Conservation (phyloP, 495 filamentous ascomycete species). For the Neurospora sp. region DNA sequence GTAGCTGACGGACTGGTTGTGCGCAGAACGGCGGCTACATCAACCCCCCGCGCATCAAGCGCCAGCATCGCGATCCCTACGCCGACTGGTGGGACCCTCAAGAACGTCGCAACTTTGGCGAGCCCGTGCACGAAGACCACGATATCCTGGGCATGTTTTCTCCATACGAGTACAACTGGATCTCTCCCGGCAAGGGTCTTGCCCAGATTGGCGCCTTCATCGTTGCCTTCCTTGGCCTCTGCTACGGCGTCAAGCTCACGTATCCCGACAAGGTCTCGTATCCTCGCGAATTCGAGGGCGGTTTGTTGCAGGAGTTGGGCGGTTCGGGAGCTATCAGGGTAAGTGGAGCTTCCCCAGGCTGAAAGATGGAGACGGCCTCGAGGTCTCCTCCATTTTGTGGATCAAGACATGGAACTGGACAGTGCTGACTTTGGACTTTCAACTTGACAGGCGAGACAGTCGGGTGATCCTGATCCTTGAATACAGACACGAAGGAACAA, state of each 20-base stretch:
- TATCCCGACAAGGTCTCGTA: constrained; percentile 82
- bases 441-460: constrained; percentile 28
- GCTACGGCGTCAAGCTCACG: constrained; percentile 54
- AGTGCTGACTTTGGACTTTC: constrained; percentile 5
- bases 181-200: constrained; percentile 58
- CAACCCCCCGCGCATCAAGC: constrained; percentile 76
- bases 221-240: constrained; percentile 55
- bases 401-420: neutral
- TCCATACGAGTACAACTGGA: constrained; percentile 81
- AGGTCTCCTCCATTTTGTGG: neutral
- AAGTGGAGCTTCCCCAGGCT: constrained; percentile 13
- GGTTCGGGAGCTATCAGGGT: constrained; percentile 46
- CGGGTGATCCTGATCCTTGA: constrained; percentile 35
- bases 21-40: constrained; percentile 82
- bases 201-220: constrained; percentile 69
- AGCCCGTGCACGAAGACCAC: constrained; percentile 93
- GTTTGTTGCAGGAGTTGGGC: constrained; percentile 78
- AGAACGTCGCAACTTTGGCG: constrained; percentile 89
- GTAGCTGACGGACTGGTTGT: constrained; percentile 13
- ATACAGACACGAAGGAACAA: neutral
- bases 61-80: constrained; percentile 83
- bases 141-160: constrained; percentile 90
- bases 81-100: constrained; percentile 97
- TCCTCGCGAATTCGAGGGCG: constrained; percentile 71
- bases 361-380: neutral